Base-by-base conservation (phyloP, 2,329 filamentous ascomycete species). In the Lecanicillium sp. region DNA sequence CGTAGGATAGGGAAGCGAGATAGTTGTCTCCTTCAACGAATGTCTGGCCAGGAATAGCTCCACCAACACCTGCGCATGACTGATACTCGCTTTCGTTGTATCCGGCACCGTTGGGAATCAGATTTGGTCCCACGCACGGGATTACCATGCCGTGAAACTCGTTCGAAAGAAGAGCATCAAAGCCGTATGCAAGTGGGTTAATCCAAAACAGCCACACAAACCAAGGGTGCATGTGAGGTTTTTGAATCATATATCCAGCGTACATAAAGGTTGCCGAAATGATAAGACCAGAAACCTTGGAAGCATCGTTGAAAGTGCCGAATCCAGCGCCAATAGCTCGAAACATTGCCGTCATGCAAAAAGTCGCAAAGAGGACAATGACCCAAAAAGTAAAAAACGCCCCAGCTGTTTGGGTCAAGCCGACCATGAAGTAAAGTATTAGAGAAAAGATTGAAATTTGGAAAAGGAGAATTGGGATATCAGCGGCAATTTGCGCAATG, bases 351-450 rank as follows among this genome's bases (percentile, higher is more conserved):
- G 75, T 80, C 63, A 80, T 75, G 25, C 63, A 68, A 52, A 80
- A 70, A 0, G 72, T 68, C 0, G 65, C 64, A 0, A 65, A 51
- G 25, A 76, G 59, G 0, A 78, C 49, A 9, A 77, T 38, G 15
- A 73, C 43, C 73, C 72, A 81, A 48, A 70, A 80, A 1, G 75
- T 80, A 49, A 83, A 80, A 59, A 81, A 90, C 2, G 80, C 79
- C 0, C 82, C 82, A 0, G 80, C 75, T n/a, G 77, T 75, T n/a
- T 78, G 68, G 2, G 71, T 73, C 2, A 89, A 62, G 4, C 78
- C 78, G 12, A 72, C 78, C 77, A 89, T 79, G 46, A 79, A 83
- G 57, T 83, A 83, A 1, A 78, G 44, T 0, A 78, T 63, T 0
- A 84, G 5, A 3, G 68, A 63, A 46, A 83, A 84, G 1, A 50